phyloP scores from a whole-genome alignment of 129 eudicot species.

The Silybum marianum region DNA sequence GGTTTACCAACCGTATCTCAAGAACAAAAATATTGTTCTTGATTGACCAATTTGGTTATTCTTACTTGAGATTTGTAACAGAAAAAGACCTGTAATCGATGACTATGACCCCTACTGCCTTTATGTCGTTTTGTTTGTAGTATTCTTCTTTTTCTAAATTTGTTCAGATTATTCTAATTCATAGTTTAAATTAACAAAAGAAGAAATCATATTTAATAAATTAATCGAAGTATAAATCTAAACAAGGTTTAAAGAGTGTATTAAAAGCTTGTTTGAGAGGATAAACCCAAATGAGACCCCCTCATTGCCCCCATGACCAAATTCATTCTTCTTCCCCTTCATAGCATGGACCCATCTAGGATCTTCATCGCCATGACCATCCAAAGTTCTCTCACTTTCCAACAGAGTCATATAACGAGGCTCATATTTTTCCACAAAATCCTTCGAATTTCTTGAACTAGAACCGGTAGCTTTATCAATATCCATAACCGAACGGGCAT shows the following conservation, averaged over 20 bases:
- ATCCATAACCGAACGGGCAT: neutral
- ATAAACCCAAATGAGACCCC: neutral
- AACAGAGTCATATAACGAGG: slow-evolving; percentile 7
- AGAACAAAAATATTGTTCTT: neutral
- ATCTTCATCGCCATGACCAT: slow-evolving; percentile 37
- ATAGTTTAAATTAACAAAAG: neutral
- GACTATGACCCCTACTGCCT: neutral
- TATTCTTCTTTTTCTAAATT: neutral
- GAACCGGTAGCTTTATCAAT: neutral
- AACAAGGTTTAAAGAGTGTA: neutral
- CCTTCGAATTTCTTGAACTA: neutral
- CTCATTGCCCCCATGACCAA: slow-evolving; percentile 5
- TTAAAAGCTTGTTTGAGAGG: neutral
- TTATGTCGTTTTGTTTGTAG: slow-evolving; percentile 10
- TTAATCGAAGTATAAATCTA: neutral
- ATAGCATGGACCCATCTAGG: slow-evolving; percentile 30
- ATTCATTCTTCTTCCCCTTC: slow-evolving; percentile 29
- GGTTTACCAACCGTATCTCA: neutral
- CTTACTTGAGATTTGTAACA: slow-evolving; percentile 23
- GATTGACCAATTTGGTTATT: neutral
- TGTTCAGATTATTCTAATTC: neutral
- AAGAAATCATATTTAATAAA: neutral
- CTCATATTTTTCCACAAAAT: slow-evolving; percentile 33
- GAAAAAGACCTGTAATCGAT: slow-evolving; percentile 5
- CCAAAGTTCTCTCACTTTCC: slow-evolving; percentile 33